A percentile compares a stretch with the other conserved stretches of the same genome.
Evolutionary conservation across 257 asterid genomes (phyloP).

Genomic region (Solanum medicagineum): DNA sequence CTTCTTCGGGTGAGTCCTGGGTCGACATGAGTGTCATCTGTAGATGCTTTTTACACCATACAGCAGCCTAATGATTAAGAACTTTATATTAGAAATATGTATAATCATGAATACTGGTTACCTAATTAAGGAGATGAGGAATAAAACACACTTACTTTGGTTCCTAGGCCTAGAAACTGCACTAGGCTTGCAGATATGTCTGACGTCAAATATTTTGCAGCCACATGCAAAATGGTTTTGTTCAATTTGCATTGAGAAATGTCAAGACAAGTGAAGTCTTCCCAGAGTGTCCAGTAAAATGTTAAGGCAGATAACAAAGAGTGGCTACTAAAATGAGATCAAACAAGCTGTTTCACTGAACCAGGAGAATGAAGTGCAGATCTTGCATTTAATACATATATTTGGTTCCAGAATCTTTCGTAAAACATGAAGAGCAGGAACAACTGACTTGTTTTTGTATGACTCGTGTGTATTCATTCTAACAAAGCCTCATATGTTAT

Average conservation of each 20-base stretch:
- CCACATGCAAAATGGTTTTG: conserved; percentile 57
- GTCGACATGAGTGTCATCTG: conserved; percentile 85
- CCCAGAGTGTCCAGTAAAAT: conserved; percentile 57
- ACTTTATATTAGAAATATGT: background rate
- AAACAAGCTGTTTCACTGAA: background rate
- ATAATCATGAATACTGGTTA: background rate
- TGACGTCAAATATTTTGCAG: conserved; percentile 46
- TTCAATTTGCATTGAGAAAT: conserved; percentile 82
- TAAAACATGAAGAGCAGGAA: background rate
- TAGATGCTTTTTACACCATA: conserved; percentile 87
- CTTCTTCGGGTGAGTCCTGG: conserved; percentile 93
- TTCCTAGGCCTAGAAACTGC: conserved; percentile 54
- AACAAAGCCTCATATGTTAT: background rate
- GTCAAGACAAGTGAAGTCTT: conserved; percentile 86
- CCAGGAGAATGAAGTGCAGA: background rate
- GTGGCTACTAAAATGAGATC: background rate
- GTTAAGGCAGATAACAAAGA: conserved; percentile 31
- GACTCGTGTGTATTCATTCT: background rate
- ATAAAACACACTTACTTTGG: conserved; percentile 33
- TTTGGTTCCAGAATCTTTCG: background rate
- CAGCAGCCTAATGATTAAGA: conserved; percentile 41
- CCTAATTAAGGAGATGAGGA: background rate
- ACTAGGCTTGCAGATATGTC: conserved; percentile 54
- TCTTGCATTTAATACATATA: background rate
- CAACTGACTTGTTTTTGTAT: background rate